Evolutionary conservation across 257 asterid genomes (phyloP).

Genomic region (Nicotiana tabacum): DNA sequence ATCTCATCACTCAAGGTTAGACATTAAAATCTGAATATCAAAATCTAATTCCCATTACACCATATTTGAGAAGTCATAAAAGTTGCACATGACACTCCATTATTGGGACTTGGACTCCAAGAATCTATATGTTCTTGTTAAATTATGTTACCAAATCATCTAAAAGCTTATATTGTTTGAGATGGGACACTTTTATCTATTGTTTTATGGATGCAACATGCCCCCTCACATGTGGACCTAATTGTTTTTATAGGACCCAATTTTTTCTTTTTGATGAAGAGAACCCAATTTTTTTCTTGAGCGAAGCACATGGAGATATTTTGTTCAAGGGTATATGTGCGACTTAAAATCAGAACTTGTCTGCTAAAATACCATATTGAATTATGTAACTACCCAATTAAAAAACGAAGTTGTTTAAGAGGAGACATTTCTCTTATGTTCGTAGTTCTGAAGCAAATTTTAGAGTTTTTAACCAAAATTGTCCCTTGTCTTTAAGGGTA

Average conservation of each 20-base stretch:
- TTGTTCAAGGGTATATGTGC: neutral
- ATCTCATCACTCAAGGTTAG: neutral
- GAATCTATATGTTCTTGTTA: neutral
- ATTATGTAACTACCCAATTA: neutral
- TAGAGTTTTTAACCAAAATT: too few species aligned
- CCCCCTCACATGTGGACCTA: neutral
- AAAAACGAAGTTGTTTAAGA: neutral
- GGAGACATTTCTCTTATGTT: conserved; percentile 6
- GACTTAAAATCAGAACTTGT: neutral
- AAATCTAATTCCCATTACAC: conserved; percentile 1
- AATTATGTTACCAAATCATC: neutral
- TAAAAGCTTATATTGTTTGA: neutral
- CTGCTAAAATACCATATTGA: neutral
- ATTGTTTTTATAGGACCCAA: neutral
- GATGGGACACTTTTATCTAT: neutral
- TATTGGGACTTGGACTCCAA: neutral
- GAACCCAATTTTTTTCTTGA: neutral
- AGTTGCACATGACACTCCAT: neutral
- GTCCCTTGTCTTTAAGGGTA: too few species aligned
- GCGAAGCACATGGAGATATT: neutral
- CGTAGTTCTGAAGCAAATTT: neutral
- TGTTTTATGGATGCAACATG: neutral
- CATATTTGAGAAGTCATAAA: neutral
- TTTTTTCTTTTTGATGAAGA: too few species aligned
- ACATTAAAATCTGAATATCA: neutral